Percentiles rank a stretch among this genome's conserved stretches.
Conservation (phyloP, 371 early-diverging fungal genomes). For the Mucor mucedo region DNA sequence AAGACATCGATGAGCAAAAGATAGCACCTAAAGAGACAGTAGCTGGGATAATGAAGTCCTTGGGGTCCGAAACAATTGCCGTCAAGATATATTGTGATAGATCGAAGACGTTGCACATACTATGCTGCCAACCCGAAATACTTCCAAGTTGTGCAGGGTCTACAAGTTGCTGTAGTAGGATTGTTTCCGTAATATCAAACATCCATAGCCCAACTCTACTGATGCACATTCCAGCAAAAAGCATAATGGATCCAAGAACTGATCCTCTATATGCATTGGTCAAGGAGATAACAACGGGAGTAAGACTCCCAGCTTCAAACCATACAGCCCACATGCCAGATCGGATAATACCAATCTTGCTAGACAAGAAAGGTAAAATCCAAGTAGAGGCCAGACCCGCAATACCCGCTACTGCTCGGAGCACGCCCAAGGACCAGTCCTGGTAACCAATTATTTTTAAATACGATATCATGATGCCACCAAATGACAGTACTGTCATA, state of each 20-base stretch:
- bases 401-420: slow-evolving; percentile 5
- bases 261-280: background rate
- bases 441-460: slow-evolving; percentile 5
- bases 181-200: slow-evolving; percentile 10
- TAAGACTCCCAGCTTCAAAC: background rate
- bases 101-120: slow-evolving; percentile 4
- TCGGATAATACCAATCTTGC: slow-evolving; percentile 6
- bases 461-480: slow-evolving; percentile 7
- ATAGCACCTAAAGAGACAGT: slow-evolving; percentile 1
- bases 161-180: slow-evolving; percentile 4
- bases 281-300: background rate
- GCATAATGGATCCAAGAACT: background rate
- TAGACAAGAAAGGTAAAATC: slow-evolving; percentile 5
- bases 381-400: slow-evolving; percentile 7
- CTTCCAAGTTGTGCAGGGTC: slow-evolving; percentile 7
- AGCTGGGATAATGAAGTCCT: slow-evolving; percentile 6
- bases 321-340: slow-evolving; percentile 7
- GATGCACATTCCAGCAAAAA: slow-evolving; percentile 8
- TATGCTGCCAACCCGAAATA: slow-evolving; percentile 11
- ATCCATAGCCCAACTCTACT: slow-evolving; percentile 8
- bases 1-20: slow-evolving; percentile 4
- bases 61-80: background rate
- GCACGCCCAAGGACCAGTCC: slow-evolving; percentile 2
- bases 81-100: slow-evolving; percentile 7
- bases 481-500: slow-evolving; percentile 8